phyloP scores from a whole-genome alignment of 2,329 filamentous ascomycete genomes.

The Paradendryphiella salina region DNA sequence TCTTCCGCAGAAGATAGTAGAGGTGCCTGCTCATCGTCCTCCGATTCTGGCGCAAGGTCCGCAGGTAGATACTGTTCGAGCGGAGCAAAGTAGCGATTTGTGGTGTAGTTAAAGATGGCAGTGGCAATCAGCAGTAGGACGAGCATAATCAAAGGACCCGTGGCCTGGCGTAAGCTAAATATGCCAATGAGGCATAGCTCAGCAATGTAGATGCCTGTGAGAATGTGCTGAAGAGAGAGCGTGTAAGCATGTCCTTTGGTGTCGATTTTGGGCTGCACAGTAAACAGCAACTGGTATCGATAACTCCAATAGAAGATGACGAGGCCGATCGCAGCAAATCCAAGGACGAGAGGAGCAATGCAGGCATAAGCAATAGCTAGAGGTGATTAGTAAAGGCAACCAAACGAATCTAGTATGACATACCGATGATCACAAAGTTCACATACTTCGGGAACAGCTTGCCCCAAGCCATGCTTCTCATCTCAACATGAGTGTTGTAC shows the following conservation, averaged over 20 bases:
- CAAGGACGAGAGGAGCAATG: constrained; percentile 82
- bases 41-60: constrained; percentile 31
- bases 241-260: constrained; percentile 87
- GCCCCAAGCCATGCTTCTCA: constrained; percentile 47
- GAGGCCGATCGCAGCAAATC: constrained; percentile 79
- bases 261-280: constrained; percentile 79
- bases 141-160: constrained; percentile 41
- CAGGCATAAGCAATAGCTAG: constrained; percentile 80
- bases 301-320: constrained; percentile 83
- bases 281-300: constrained; percentile 88
- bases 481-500: constrained; percentile 40
- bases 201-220: constrained; percentile 80
- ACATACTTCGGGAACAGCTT: constrained; percentile 48
- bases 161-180: constrained; percentile 57
- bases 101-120: constrained; percentile 39
- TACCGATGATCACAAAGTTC: constrained; percentile 49
- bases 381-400: constrained; percentile 12
- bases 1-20: constrained; percentile 40
- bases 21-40: constrained; percentile 36
- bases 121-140: constrained; percentile 39
- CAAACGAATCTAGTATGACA: constrained; percentile 8
- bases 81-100: constrained; percentile 42
- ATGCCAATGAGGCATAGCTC: constrained; percentile 83
- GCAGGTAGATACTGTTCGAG: constrained; percentile 44
- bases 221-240: constrained; percentile 82